phyloP scores from a whole-genome alignment of 2,329 filamentous ascomycete species.

The Talaromyces albobiverticillius region DNA sequence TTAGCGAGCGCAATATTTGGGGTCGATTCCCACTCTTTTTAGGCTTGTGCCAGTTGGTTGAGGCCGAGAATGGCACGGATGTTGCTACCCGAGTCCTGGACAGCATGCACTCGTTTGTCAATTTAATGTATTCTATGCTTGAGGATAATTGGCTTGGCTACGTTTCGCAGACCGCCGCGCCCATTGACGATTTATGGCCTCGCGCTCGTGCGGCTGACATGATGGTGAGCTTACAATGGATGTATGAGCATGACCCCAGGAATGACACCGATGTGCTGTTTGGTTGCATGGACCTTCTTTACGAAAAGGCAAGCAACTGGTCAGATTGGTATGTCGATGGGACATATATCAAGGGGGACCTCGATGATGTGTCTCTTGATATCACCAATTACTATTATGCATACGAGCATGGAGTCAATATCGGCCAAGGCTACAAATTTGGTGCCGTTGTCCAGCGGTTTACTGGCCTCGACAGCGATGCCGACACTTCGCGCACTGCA shows the following conservation, averaged over 20 bases:
- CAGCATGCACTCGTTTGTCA: slow-evolving; percentile 51
- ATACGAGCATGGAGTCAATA: slow-evolving; percentile 49
- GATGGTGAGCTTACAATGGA: slow-evolving; percentile 48
- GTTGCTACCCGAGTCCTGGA: slow-evolving; percentile 46
- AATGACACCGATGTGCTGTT: slow-evolving; percentile 34
- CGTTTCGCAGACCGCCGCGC: slow-evolving; percentile 42
- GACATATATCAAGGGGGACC: slow-evolving; percentile 36
- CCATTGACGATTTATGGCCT: slow-evolving; percentile 43
- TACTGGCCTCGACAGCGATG: slow-evolving; percentile 42
- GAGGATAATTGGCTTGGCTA: slow-evolving; percentile 52
- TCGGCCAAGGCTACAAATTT: slow-evolving; percentile 48
- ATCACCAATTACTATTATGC: slow-evolving; percentile 33
- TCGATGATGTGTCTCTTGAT: slow-evolving; percentile 30
- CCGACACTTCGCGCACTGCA: slow-evolving; percentile 39
- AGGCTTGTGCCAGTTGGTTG: slow-evolving; percentile 47
- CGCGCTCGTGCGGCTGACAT: slow-evolving; percentile 43
- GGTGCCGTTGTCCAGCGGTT: slow-evolving; percentile 46
- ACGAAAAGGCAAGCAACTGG: slow-evolving; percentile 41
- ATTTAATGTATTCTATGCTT: slow-evolving; percentile 55
- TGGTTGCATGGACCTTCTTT: slow-evolving; percentile 45
- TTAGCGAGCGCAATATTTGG: slow-evolving; percentile 51
- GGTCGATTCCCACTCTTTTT: slow-evolving; percentile 52
- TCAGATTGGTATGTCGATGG: slow-evolving; percentile 38
- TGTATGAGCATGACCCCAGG: slow-evolving; percentile 45
- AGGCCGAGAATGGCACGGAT: slow-evolving; percentile 44